A percentile compares a stretch with the other conserved stretches of the same genome.
These are phyloP conservation scores for Fusarium kyushuense DNA, from an alignment of 2,329 filamentous ascomycete genomes.

Conservation along the genomic window DNA sequence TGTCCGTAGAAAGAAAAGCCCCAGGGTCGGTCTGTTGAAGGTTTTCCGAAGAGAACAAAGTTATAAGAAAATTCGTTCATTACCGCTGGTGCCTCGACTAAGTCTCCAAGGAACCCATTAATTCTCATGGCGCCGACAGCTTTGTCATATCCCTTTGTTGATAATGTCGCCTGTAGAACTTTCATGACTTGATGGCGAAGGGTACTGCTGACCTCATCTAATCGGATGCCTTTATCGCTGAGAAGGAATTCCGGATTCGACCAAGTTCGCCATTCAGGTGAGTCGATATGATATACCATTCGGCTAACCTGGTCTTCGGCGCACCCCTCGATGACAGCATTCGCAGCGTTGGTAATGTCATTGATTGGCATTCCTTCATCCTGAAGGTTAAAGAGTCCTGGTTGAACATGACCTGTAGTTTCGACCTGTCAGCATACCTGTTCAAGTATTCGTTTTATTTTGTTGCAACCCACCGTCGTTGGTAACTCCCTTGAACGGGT, in stretches of 20 bases:
- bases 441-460: background rate
- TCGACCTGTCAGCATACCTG: background rate
- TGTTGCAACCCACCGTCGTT: background rate
- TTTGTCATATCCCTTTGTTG: constrained; percentile 77
- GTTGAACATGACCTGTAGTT: background rate
- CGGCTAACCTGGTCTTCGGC: background rate
- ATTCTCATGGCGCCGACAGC: constrained; percentile 78
- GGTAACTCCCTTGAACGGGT: constrained; percentile 4
- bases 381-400: background rate
- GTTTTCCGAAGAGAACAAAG: constrained; percentile 76
- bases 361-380: background rate
- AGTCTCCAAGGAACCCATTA: constrained; percentile 79
- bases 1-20: constrained; percentile 83
- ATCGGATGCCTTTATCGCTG: constrained; percentile 74
- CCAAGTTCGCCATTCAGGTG: constrained; percentile 77
- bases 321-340: background rate
- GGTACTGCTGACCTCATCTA: constrained; percentile 67
- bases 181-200: constrained; percentile 64
- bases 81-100: constrained; percentile 70
- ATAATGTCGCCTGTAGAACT: constrained; percentile 70
- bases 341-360: background rate
- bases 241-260: constrained; percentile 80
- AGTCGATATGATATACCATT: constrained; percentile 70
- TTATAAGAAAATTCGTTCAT: constrained; percentile 84
- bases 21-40: constrained; percentile 70